These are phyloP conservation scores for Phyllosticta capitalensis DNA, from an alignment of 2,329 filamentous ascomycete genomes.

Conservation along the genomic window DNA sequence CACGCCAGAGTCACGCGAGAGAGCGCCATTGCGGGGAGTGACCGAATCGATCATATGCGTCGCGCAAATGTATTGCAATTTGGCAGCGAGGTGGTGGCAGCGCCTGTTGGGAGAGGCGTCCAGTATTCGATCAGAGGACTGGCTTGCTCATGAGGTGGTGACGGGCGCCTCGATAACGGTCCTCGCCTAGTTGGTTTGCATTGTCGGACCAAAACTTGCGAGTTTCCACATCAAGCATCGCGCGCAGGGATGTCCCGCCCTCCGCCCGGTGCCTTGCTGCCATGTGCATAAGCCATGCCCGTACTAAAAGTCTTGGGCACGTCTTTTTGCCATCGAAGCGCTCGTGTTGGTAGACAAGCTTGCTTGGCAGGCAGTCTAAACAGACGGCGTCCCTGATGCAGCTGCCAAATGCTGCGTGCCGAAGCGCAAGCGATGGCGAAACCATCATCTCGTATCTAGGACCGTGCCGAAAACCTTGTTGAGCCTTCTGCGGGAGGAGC, in stretches of 20 bases:
- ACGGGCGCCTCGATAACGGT: not conserved
- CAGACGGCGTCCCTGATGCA: not conserved
- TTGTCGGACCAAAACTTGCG: not conserved
- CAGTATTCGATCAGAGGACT: not conserved
- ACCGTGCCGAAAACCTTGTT: not conserved
- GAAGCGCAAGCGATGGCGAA: not conserved
- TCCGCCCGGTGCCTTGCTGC: not conserved
- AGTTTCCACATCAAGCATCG: not conserved
- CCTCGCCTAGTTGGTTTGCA: not conserved
- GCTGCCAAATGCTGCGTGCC: not conserved
- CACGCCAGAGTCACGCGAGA: constrained; percentile 5
- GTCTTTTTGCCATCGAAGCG: not conserved
- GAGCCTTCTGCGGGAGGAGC: not conserved
- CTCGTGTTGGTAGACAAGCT: not conserved
- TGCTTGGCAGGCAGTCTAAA: not conserved
- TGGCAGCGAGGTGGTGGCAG: not conserved
- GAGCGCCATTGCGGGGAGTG: not conserved
- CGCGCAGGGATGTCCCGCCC: not conserved
- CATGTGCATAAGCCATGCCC: not conserved
- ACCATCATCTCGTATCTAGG: not conserved
- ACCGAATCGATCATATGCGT: not conserved
- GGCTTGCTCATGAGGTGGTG: not conserved
- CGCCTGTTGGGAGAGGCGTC: not conserved
- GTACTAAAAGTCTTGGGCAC: not conserved
- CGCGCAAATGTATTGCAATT: not conserved